Conservation (phyloP, 1,284 basidiomycete genomes). For the Tetrapyrgos nigripes region DNA sequence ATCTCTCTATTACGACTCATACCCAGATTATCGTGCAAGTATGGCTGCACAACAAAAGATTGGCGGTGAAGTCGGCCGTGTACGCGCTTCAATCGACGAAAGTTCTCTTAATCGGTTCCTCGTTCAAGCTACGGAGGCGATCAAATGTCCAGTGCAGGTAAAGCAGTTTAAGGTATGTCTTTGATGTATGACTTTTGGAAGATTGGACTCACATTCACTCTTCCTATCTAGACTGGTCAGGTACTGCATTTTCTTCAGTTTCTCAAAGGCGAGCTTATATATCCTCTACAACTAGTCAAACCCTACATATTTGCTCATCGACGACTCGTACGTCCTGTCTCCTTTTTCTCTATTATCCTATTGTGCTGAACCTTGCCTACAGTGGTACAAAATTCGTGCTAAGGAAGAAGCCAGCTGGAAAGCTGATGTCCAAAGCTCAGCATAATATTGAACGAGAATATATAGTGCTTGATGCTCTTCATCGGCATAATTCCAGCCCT, state of each 20-base stretch:
- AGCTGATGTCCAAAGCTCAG: conserved; percentile 86
- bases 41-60: too few species aligned
- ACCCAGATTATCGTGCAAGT: too few species aligned
- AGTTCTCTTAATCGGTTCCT: conserved; percentile 76
- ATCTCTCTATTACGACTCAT: too few species aligned
- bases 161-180: conserved; percentile 99
- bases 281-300: conserved; percentile 91
- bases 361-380: too few species aligned
- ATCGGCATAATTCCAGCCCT: conserved; percentile 70
- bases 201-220: too few species aligned
- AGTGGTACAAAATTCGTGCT: conserved; percentile 79
- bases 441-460: conserved; percentile 96
- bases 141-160: conserved; percentile 75
- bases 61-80: conserved; percentile 75
- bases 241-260: conserved; percentile 40
- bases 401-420: conserved; percentile 91
- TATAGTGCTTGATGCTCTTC: conserved; percentile 78
- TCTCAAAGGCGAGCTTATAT: conserved; percentile 6
- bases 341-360: too few species aligned
- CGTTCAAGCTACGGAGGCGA: conserved; percentile 55
- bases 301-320: conserved; percentile 92
- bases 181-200: too few species aligned
- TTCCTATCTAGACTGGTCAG: conserved; percentile 93
- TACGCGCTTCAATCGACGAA: conserved; percentile 77
- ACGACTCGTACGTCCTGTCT: too few species aligned